Evolutionary conservation across 352 stramenopile genomes (phyloP), one percentile per base, ranked within the genome.

Genomic region (Globisporangium paddicum): DNA sequence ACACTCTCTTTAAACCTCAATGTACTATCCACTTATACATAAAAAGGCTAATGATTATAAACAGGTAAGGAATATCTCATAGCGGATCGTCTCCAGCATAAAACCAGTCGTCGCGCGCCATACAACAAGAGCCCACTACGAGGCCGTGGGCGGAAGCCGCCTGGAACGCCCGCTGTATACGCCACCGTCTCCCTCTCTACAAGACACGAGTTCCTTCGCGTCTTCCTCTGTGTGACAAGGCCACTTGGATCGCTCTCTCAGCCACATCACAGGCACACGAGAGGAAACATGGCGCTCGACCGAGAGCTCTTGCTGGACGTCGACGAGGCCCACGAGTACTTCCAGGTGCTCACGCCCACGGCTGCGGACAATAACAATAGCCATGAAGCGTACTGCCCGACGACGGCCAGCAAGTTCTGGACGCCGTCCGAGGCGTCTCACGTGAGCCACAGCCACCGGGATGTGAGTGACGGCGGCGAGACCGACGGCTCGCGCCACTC

Each of bases 401-500:
- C 32, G 11, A 32, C 21, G 28, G 5, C 40, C 23, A 26, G 25
- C 49, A 54, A 40, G 58, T 55, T 64, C 34, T 66, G 47, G 57
- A 11, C 66, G 11, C 48, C 57, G 32, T 60, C 57, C 23, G 35
- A 60, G 26, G 60, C 62, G 11, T 68, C 62, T 28, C 55, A 47
- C 42, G 26, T 42, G 32, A 64, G 57, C 30, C 50, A 63, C 44
- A 68, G 62, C 50, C 62, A 65, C 28, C 62, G 58, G 19, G 30
- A 44, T 16, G 50, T 66, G 28, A 68, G 62, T 37, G 58, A 42
- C 18, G 45, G 58, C 28, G 38, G 25, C 23, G 54, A 46, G 32
- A 68, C 62, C 11, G 40, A 65, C 49, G 62, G 62, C 48, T 68
- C 62, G 25, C 62, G 58, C 10, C 62, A 65, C 21, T 68, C 62